Conservation (phyloP, 1,284 basidiomycete genomes). For the Ceratobasidium papillatum region DNA sequence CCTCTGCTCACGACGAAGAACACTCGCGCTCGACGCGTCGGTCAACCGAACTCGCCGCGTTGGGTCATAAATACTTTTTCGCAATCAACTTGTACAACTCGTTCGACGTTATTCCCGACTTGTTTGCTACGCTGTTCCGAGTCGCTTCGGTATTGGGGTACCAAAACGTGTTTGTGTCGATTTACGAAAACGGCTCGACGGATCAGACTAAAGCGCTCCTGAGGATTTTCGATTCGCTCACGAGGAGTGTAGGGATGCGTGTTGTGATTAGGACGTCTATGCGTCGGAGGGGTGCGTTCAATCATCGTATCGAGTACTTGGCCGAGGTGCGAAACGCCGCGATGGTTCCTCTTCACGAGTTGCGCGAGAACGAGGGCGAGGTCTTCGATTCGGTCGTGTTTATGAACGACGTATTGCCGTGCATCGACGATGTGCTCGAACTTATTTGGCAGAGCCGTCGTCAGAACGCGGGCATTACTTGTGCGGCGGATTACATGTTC, state of each 20-base stretch:
- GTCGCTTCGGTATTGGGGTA: slow-evolving; percentile 88
- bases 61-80: slow-evolving; percentile 95
- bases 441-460: slow-evolving; percentile 91
- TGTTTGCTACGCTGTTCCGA: slow-evolving; percentile 95
- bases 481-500: slow-evolving; percentile 97
- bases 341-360: slow-evolving; percentile 90
- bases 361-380: slow-evolving; percentile 87
- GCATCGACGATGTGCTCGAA: slow-evolving; percentile 93
- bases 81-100: slow-evolving; percentile 98
- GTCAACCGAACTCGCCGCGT: slow-evolving; percentile 56
- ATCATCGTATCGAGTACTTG: slow-evolving; percentile 97
- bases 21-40: slow-evolving; percentile 55
- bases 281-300: slow-evolving; percentile 93
- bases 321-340: slow-evolving; percentile 96
- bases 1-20: slow-evolving; percentile 45
- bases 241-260: slow-evolving; percentile 85
- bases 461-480: slow-evolving; percentile 96
- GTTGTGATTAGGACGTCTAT: slow-evolving; percentile 90
- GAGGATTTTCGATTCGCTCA: slow-evolving; percentile 90
- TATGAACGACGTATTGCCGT: slow-evolving; percentile 98
- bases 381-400: slow-evolving; percentile 94
- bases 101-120: slow-evolving; percentile 96
- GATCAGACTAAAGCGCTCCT: slow-evolving; percentile 97
- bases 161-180: slow-evolving; percentile 95
- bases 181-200: slow-evolving; percentile 96